A percentile compares a stretch with the other conserved stretches of the same genome.
Evolutionary conservation across 225 moss, liverwort and hornwort genomes (phyloP).

Genomic region (Marchantia polymorpha): DNA sequence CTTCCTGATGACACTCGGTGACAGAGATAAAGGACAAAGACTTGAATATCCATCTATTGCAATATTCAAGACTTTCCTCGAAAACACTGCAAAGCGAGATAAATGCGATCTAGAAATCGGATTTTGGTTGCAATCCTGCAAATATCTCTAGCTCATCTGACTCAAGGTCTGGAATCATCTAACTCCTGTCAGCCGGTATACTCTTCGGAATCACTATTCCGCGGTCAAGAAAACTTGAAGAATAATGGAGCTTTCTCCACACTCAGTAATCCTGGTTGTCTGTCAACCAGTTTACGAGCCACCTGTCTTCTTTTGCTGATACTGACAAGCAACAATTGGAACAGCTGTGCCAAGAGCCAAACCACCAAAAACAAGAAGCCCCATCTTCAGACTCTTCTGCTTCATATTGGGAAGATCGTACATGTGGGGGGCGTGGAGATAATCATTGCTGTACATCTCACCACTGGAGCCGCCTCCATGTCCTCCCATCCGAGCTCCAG

Average conservation of each 20-base stretch:
- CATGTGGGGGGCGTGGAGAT: conserved; percentile 90
- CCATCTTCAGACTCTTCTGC: conserved; percentile 65
- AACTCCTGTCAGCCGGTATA: background rate
- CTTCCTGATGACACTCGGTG: background rate
- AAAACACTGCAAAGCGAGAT: background rate
- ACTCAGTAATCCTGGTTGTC: background rate
- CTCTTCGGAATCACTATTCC: background rate
- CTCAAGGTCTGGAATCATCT: too few relatives aligned
- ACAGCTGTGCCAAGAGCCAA: conserved; percentile 57
- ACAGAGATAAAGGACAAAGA: background rate
- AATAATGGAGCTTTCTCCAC: background rate
- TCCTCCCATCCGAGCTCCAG: conserved; percentile 49
- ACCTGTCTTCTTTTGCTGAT: conserved; percentile 58
- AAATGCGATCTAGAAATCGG: background rate
- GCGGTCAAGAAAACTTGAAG: background rate
- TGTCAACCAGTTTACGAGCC: conserved; percentile 26
- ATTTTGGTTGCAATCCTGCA: background rate
- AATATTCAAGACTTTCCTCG: conserved; percentile 6
- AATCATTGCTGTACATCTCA: conserved; percentile 64
- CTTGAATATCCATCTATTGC: conserved; percentile 5
- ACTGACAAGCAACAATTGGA: conserved; percentile 65
- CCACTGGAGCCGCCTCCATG: conserved; percentile 27
- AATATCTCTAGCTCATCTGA: background rate
- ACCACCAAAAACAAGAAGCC: conserved; percentile 53
- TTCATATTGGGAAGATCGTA: conserved; percentile 67